Base-by-base conservation (phyloP, 768 basidiomycete species). In the Lactarius sp. region DNA sequence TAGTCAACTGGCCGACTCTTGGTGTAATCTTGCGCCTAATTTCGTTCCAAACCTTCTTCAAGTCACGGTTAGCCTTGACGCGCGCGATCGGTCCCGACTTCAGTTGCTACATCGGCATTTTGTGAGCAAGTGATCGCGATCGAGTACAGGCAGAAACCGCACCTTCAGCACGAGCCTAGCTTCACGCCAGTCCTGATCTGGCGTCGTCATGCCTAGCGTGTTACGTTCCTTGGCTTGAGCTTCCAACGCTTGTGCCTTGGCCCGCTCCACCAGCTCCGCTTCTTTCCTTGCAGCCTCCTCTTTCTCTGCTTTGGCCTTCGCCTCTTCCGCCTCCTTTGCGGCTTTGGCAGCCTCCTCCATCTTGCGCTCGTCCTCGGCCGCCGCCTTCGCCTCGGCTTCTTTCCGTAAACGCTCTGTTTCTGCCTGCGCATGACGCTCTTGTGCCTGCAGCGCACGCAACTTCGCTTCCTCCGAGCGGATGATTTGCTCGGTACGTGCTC, bases 1-100 rank as follows among this genome's bases (percentile, higher is more conserved):
- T 87, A 6, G 91, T 94, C 31, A 96, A 74, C 72, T 94, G 93
- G 8, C 92, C 92, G 52, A 96, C 85, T 73, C 89, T 93, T 34
- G 91, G 90, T 3, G 85, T 92, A 54, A 96, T 91, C 69, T 86
- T 81, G 51, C 94, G 83, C 31, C 93, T 85, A 55, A 81, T 78
- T 56, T 79, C 80, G 56, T 79, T 84, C 85, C 89, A 92, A 33
- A 79, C 75, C 12, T 84, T 75, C 71, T 85, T 89, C 61, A 79
- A 70, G 6, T 73, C 72, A 52, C 80, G 77, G 69, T 86, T 73
- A 3, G 71, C 72, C 72, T 93, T 94, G 64, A 94, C 85, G 42
- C 73, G 70, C 54, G 78, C 81, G 78, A 92, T 83, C 31, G 83
- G 77, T 39, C 84, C 82, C 2, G 75, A 73, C 77, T 94, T 94